These are phyloP conservation scores for Ganoderma meredithae DNA, from an alignment of 1,284 basidiomycete species.

Conservation along the genomic window DNA sequence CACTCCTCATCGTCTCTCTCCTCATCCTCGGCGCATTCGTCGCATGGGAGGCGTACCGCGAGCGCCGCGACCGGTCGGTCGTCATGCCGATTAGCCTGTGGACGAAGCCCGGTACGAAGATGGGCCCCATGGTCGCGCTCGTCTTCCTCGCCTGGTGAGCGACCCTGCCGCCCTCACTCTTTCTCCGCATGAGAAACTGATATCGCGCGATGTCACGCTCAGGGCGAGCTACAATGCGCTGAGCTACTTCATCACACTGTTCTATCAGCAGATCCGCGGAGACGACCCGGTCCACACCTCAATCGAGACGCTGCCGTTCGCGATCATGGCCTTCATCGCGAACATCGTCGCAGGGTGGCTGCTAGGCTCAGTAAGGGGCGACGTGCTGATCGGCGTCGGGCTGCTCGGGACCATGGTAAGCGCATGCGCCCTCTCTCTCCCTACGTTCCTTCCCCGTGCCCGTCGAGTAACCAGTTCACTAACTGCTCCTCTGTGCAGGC, in stretches of 20 bases:
- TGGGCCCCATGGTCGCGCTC: slow-evolving; percentile 41
- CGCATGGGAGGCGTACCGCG: slow-evolving; percentile 44
- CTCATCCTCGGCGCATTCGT: slow-evolving; percentile 41
- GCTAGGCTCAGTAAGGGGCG: slow-evolving; percentile 20
- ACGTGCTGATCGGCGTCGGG: background rate
- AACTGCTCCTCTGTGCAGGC: slow-evolving; percentile 29
- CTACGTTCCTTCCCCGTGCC: background rate
- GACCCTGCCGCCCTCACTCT: too few species aligned
- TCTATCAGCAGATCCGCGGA: slow-evolving; percentile 45
- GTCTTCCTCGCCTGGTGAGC: slow-evolving; percentile 46
- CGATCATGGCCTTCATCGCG: slow-evolving; percentile 40
- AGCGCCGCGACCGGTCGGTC: slow-evolving; percentile 40
- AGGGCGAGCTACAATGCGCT: slow-evolving; percentile 40
- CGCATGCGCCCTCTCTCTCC: background rate
- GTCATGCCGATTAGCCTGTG: slow-evolving; percentile 47
- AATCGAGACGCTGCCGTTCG: slow-evolving; percentile 25
- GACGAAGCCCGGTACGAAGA: slow-evolving; percentile 42
- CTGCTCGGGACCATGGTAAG: background rate
- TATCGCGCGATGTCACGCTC: too few species aligned
- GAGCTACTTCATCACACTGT: slow-evolving; percentile 41
- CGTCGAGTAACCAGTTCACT: background rate
- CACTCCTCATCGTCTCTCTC: slow-evolving; percentile 40
- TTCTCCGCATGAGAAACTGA: too few species aligned
- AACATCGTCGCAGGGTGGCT: slow-evolving; percentile 42
- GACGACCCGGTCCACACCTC: slow-evolving; percentile 43